Evolutionary conservation across 805 yeast species (phyloP).

Genomic region (Candida michaelii): DNA sequence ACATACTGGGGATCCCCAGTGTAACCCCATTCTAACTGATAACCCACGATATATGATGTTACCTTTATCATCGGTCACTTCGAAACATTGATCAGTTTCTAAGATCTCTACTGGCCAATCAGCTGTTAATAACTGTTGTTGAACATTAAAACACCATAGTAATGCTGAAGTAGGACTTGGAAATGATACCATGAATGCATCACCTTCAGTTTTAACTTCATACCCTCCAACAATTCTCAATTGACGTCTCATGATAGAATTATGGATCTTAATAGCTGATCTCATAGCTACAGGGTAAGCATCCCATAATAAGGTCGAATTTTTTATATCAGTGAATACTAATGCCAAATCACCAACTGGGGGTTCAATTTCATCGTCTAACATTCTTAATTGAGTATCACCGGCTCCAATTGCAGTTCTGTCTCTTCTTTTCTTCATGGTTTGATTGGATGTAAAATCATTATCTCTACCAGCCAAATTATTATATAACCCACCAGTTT

Average conservation of each 20-base stretch:
- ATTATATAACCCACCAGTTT: constrained; percentile 32
- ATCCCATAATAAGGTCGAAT: constrained; percentile 93
- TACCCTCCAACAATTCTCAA: constrained; percentile 92
- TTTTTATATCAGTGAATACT: constrained; percentile 96
- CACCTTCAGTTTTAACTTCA: constrained; percentile 99
- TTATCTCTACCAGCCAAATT: constrained; percentile 40
- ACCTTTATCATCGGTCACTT: constrained; percentile 63
- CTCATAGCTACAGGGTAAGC: constrained; percentile 91
- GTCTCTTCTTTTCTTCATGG: constrained; percentile 29
- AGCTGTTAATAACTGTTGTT: constrained; percentile 71
- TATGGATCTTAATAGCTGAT: constrained; percentile 93
- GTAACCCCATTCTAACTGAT: constrained; percentile 96
- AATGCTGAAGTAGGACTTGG: constrained; percentile 89
- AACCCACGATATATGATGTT: constrained; percentile 77
- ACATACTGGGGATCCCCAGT: constrained; percentile 97
- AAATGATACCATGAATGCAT: constrained; percentile 96
- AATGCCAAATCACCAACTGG: constrained; percentile 93
- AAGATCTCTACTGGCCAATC: constrained; percentile 97
- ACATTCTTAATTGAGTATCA: constrained; percentile 76
- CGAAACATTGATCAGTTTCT: constrained; percentile 79
- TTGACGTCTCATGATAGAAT: constrained; percentile 90
- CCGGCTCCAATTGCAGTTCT: constrained; percentile 46
- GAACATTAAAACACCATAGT: constrained; percentile 93
- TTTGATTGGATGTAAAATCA: constrained; percentile 28
- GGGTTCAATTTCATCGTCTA: constrained; percentile 89